phyloP scores from a whole-genome alignment of 1,284 basidiomycete genomes.

The Ganoderma sp. region DNA sequence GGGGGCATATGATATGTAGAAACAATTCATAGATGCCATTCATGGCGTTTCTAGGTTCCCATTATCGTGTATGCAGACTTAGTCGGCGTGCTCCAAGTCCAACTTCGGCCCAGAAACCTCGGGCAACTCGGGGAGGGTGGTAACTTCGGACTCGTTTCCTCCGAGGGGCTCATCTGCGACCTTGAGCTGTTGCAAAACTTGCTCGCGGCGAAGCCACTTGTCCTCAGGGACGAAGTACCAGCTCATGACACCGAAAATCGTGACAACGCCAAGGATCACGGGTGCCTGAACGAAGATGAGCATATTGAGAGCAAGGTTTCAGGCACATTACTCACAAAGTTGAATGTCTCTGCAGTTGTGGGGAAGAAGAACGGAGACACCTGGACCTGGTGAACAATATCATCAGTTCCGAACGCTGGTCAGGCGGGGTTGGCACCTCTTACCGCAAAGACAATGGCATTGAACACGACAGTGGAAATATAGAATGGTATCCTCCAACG shows the following conservation, averaged over 20 bases:
- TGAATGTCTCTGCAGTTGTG: conserved; percentile 73
- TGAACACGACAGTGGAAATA: conserved; percentile 69
- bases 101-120: conserved; percentile 5
- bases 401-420: neutral
- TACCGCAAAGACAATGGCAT: conserved; percentile 74
- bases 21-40: neutral
- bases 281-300: conserved; percentile 52
- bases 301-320: neutral
- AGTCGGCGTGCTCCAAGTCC: conserved; percentile 11
- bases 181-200: conserved; percentile 56
- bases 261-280: conserved; percentile 79
- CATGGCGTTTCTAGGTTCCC: neutral
- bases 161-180: conserved; percentile 41
- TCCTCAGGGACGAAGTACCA: conserved; percentile 81
- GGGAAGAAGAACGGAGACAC: conserved; percentile 86
- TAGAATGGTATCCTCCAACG: conserved; percentile 71
- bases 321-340: conserved; percentile 64
- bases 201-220: conserved; percentile 74
- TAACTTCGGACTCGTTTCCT: conserved; percentile 15
- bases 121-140: conserved; percentile 11
- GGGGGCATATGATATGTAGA: conserved; percentile 2
- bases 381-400: conserved; percentile 55
- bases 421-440: conserved; percentile 35
- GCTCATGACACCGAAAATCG: conserved; percentile 74
- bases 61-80: neutral